Conservation (phyloP, 805 yeast species). For the Metschnikowia sp. region DNA sequence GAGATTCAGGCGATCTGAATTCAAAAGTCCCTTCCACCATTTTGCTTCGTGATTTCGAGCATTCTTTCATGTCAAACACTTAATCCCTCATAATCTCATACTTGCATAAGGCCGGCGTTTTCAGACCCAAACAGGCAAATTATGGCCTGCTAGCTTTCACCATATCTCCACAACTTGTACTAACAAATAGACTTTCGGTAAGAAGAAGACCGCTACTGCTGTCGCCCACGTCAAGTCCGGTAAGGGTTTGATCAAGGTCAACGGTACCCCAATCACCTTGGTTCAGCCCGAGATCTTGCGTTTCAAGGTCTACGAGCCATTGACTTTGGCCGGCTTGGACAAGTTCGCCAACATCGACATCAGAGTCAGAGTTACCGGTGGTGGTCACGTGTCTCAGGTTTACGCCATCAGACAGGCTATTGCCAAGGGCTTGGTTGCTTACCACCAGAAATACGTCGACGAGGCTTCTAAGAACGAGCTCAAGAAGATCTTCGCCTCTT, state of each 20-base stretch:
- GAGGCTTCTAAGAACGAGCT: conserved; percentile 99
- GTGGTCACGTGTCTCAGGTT: conserved; percentile 99
- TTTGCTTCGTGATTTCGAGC: too few species aligned
- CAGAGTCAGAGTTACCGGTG: conserved; percentile 99
- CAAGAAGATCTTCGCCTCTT: conserved; percentile 94
- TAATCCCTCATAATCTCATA: too few species aligned
- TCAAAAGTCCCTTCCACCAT: too few species aligned
- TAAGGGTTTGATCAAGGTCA: conserved; percentile 98
- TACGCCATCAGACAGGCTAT: conserved; percentile 99
- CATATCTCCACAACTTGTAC: conserved; percentile 1
- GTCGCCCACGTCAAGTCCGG: conserved; percentile 99
- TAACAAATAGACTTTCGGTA: conserved; percentile 86
- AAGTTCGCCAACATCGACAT: conserved; percentile 97
- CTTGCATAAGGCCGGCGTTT: too few species aligned
- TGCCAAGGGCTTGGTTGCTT: conserved; percentile 99
- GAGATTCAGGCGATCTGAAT: too few species aligned
- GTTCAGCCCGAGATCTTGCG: conserved; percentile 99
- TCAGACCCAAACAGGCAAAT: too few species aligned
- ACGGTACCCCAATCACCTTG: conserved; percentile 98
- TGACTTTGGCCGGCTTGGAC: conserved; percentile 96
- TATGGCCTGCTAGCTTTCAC: not conserved
- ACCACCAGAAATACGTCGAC: conserved; percentile 98
- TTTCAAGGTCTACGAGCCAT: conserved; percentile 99
- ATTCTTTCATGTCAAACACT: too few species aligned
- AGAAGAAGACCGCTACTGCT: conserved; percentile 99